Conservation (phyloP, 768 basidiomycete species). For the Calocybe indica region DNA sequence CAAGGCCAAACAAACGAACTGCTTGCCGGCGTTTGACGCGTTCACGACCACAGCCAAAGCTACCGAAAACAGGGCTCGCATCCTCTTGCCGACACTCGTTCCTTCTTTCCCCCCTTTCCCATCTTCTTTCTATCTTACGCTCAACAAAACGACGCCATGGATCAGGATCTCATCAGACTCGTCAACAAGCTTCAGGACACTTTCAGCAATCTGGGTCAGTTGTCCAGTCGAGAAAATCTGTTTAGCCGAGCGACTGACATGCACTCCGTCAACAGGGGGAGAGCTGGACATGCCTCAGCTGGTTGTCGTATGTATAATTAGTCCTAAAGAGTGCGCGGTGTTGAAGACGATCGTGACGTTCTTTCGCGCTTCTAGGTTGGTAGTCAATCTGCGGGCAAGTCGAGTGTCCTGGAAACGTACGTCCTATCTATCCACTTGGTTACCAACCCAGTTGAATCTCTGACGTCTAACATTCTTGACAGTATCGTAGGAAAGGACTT, state of each 20-base stretch:
- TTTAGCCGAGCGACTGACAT: background rate
- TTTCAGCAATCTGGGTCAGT: constrained; percentile 79
- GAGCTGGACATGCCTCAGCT: constrained; percentile 93
- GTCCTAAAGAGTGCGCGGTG: background rate
- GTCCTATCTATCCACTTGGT: constrained; percentile 22
- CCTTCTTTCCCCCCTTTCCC: constrained; percentile 3
- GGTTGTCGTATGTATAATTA: constrained; percentile 60
- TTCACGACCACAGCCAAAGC: constrained; percentile 5
- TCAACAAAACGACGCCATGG: constrained; percentile 47
- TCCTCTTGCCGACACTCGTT: constrained; percentile 4
- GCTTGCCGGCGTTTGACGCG: constrained; percentile 11
- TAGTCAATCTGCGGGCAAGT: constrained; percentile 95
- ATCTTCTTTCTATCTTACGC: background rate
- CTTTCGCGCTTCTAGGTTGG: constrained; percentile 57
- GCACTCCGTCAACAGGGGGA: constrained; percentile 45
- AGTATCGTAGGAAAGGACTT: constrained; percentile 95
- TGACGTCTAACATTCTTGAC: constrained; percentile 1
- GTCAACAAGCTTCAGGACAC: constrained; percentile 96
- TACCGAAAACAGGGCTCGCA: constrained; percentile 1
- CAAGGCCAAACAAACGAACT: constrained; percentile 2
- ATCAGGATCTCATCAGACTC: constrained; percentile 88
- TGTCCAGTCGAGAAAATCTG: constrained; percentile 8
- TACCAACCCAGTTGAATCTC: background rate
- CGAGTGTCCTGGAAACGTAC: constrained; percentile 92
- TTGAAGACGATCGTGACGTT: constrained; percentile 1